These are phyloP conservation scores for Coleophoma crateriformis DNA, from an alignment of 2,329 filamentous ascomycete species.

Conservation along the genomic window DNA sequence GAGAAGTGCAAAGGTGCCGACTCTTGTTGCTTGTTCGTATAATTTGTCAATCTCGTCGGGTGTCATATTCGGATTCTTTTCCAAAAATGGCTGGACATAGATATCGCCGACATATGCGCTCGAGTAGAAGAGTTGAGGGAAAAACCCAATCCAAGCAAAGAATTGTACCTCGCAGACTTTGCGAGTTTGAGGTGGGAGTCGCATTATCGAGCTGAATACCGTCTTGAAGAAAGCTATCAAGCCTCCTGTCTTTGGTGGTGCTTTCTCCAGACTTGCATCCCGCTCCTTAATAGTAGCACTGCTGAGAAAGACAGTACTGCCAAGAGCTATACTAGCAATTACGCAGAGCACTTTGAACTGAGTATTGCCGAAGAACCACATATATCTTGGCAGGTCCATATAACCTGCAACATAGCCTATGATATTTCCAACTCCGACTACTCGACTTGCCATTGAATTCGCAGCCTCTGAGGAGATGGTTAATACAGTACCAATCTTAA, in stretches of 20 bases:
- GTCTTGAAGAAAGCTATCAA: conserved; percentile 74
- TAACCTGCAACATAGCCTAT: conserved; percentile 86
- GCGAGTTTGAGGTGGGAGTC: conserved; percentile 75
- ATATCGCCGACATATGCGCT: conserved; percentile 92
- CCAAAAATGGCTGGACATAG: conserved; percentile 78
- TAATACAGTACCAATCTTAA: conserved; percentile 6
- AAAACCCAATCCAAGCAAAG: conserved; percentile 92
- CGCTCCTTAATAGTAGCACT: conserved; percentile 67
- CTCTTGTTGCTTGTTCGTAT: conserved; percentile 79
- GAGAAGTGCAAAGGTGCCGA: conserved; percentile 84
- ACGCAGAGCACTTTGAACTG: conserved; percentile 93
- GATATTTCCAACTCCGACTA: conserved; percentile 85
- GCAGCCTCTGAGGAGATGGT: conserved; percentile 56
- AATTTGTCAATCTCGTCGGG: conserved; percentile 69
- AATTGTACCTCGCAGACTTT: conserved; percentile 79
- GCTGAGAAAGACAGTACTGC: conserved; percentile 64
- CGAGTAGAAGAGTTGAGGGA: conserved; percentile 91
- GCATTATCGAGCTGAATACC: conserved; percentile 70
- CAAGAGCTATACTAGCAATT: conserved; percentile 72
- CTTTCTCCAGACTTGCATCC: conserved; percentile 69
- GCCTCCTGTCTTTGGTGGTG: conserved; percentile 55
- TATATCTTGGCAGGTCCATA: conserved; percentile 64
- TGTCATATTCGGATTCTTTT: conserved; percentile 71
- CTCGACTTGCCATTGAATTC: conserved; percentile 88
- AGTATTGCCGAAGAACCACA: conserved; percentile 77